A percentile compares a stretch with the other conserved stretches of the same genome.
Evolutionary conservation across 1,284 basidiomycete species (phyloP).

Genomic region (Phaffia rhodozyma): DNA sequence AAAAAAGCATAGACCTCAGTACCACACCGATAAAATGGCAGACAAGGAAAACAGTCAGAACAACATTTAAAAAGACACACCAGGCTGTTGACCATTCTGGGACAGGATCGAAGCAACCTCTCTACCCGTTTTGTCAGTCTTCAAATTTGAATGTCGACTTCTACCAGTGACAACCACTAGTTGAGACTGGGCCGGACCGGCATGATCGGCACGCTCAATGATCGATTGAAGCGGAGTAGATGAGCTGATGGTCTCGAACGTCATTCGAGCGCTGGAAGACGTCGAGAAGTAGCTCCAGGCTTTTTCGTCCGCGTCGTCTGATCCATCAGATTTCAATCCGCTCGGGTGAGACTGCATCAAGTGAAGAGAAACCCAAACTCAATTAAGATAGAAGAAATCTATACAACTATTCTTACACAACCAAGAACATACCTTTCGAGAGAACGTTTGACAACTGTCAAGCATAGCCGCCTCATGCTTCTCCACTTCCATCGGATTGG

Average conservation of each 20-base stretch:
- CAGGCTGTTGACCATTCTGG: conserved; percentile 42
- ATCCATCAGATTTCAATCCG: conserved; percentile 26
- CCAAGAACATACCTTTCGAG: conserved; percentile 23
- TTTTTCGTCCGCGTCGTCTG: conserved; percentile 37
- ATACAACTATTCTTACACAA: background rate
- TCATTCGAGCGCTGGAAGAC: conserved; percentile 22
- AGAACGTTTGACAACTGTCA: conserved; percentile 31
- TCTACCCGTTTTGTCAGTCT: conserved; percentile 25
- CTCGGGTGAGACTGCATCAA: conserved; percentile 19
- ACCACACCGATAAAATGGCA: no score
- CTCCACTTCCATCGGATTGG: conserved; percentile 23
- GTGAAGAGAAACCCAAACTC: background rate
- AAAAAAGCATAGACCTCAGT: no score
- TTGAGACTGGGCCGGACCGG: conserved; percentile 44
- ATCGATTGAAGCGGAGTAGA: conserved; percentile 30
- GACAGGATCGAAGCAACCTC: conserved; percentile 56
- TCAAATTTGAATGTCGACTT: conserved; percentile 55
- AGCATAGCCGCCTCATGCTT: conserved; percentile 31
- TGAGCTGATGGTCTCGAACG: conserved; percentile 26
- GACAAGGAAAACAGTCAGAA: no score
- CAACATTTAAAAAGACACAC: background rate
- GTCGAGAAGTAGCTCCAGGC: conserved; percentile 33
- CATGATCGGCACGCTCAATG: conserved; percentile 29
- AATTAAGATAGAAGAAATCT: background rate
- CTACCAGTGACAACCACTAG: conserved; percentile 60